Percentiles rank a stretch among this genome's conserved stretches.
Conservation (phyloP, 805 yeast genomes). For the Candida maris region DNA sequence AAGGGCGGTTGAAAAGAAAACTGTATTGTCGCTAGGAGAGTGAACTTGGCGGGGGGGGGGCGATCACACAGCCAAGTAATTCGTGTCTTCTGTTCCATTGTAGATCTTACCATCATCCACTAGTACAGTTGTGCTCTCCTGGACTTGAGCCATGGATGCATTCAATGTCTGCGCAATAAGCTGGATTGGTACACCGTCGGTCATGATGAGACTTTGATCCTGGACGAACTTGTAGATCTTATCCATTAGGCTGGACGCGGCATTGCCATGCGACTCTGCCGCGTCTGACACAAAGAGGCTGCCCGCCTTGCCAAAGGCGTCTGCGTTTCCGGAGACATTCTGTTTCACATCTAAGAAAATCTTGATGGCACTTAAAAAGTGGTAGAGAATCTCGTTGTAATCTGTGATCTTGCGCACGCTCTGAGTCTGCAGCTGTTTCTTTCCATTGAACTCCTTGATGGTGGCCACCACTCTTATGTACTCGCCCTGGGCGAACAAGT, state of each 20-base stretch:
- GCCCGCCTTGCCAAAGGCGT: conserved; percentile 21
- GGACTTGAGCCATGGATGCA: conserved; percentile 46
- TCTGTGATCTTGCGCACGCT: conserved; percentile 54
- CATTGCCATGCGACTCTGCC: conserved; percentile 17
- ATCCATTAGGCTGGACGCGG: conserved; percentile 32
- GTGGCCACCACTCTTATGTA: conserved; percentile 61
- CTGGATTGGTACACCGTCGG: conserved; percentile 72
- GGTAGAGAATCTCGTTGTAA: conserved; percentile 66
- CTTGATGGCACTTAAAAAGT: conserved; percentile 60
- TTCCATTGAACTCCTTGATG: conserved; percentile 56
- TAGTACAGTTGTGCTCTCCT: conserved; percentile 47
- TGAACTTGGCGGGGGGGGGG: background rate
- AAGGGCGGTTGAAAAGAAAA: background rate
- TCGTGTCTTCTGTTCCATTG: conserved; percentile 64
- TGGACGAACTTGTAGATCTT: conserved; percentile 45
- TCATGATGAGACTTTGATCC: conserved; percentile 53
- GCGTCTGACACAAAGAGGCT: conserved; percentile 38
- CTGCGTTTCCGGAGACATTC: conserved; percentile 16
- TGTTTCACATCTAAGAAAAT: conserved; percentile 56
- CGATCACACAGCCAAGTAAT: conserved; percentile 49
- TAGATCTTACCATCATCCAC: conserved; percentile 68
- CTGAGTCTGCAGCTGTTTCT: conserved; percentile 62
- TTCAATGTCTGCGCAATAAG: conserved; percentile 56
- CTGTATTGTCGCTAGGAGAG: conserved; percentile 14
- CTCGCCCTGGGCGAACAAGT: conserved; percentile 41